Evolutionary conservation across 768 basidiomycete genomes (phyloP).

Genomic region (Naganishia antarctica): DNA sequence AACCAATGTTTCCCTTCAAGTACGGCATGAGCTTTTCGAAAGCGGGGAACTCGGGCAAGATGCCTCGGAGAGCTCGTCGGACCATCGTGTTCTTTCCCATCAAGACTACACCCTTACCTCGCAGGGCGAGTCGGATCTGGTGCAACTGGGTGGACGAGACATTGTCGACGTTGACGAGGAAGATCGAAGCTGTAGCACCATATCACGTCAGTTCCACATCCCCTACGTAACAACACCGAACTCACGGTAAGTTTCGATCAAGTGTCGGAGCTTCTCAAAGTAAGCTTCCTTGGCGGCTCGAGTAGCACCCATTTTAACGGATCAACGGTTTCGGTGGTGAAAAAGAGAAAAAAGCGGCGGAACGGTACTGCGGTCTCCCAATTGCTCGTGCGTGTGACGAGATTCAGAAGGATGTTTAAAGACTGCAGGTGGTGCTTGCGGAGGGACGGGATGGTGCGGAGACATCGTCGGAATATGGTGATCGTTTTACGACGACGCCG

Average conservation of each 20-base stretch:
- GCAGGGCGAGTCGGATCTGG: slow-evolving; percentile 61
- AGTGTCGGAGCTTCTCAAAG: slow-evolving; percentile 88
- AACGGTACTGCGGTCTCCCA: slow-evolving; percentile 41
- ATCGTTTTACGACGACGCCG: slow-evolving; percentile 6
- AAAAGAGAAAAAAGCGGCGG: slow-evolving; percentile 22
- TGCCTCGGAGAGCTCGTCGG: slow-evolving; percentile 88
- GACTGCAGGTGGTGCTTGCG: slow-evolving; percentile 36
- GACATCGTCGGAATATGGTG: background rate
- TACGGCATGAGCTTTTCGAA: slow-evolving; percentile 94
- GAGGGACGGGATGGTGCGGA: background rate
- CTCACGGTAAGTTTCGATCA: slow-evolving; percentile 82
- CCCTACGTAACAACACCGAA: too few relatives aligned
- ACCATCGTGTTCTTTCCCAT: slow-evolving; percentile 99
- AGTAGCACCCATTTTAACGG: slow-evolving; percentile 75
- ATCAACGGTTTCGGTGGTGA: slow-evolving; percentile 37
- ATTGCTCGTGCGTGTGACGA: slow-evolving; percentile 35
- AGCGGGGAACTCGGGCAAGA: slow-evolving; percentile 83
- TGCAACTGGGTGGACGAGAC: slow-evolving; percentile 95
- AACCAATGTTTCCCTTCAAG: slow-evolving; percentile 96
- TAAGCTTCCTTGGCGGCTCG: slow-evolving; percentile 84
- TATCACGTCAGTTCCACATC: background rate
- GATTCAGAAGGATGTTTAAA: slow-evolving; percentile 48
- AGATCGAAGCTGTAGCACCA: slow-evolving; percentile 72
- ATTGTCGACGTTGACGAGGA: slow-evolving; percentile 99
- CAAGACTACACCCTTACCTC: slow-evolving; percentile 90